Evolutionary conservation across 306 rosid genomes (phyloP).

Genomic region (Arachis stenosperma): DNA sequence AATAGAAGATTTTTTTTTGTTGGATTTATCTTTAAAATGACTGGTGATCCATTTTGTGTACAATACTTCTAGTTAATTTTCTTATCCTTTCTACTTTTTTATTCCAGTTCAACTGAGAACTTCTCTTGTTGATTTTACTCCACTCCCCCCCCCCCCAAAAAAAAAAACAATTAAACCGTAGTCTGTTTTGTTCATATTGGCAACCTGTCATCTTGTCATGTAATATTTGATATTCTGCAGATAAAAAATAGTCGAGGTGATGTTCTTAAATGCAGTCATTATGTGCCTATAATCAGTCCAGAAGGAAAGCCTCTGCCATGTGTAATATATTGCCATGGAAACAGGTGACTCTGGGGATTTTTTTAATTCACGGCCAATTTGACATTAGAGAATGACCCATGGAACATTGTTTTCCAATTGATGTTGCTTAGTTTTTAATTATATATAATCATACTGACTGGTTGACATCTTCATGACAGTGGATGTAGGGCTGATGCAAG

Average conservation of each 20-base stretch:
- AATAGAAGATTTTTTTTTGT: conserved; percentile 18
- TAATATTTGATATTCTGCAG: conserved; percentile 58
- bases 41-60: not conserved
- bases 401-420: conserved; percentile 1
- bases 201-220: conserved; percentile 32
- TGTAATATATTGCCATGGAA: conserved; percentile 97
- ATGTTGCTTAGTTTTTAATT: conserved; percentile 28
- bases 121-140: conserved; percentile 14
- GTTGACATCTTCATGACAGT: conserved; percentile 59
- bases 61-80: conserved; percentile 15
- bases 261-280: conserved; percentile 91
- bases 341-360: conserved; percentile 65
- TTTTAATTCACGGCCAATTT: conserved; percentile 11
- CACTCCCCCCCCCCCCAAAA: not conserved
- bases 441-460: conserved; percentile 43
- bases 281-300: conserved; percentile 84
- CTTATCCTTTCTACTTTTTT: not conserved
- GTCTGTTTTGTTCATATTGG: conserved; percentile 23
- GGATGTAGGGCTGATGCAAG: conserved; percentile 99
- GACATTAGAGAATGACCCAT: conserved; percentile 28
- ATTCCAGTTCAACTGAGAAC: no score
- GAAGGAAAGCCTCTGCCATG: conserved; percentile 97
- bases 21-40: conserved; percentile 27
- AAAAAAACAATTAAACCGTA: not conserved
- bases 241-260: conserved; percentile 83